Conservation (phyloP, 495 filamentous ascomycete species). For the Parmelia sp. region DNA sequence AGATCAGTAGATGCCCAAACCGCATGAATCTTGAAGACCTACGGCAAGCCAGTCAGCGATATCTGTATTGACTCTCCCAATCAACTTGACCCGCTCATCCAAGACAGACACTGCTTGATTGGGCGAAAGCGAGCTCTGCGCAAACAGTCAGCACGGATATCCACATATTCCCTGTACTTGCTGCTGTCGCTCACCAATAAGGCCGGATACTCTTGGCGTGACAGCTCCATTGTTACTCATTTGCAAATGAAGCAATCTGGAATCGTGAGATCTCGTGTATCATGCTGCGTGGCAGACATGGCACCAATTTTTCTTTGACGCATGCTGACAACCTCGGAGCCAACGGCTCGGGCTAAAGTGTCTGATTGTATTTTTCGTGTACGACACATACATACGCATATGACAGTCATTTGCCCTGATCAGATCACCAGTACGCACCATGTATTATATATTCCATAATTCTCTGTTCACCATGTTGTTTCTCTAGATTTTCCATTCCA, state of each 20-base stretch:
- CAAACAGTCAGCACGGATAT: constrained; percentile 16
- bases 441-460: neutral
- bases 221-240: constrained; percentile 59
- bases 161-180: neutral
- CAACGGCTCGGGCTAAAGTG: neutral
- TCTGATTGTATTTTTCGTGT: neutral
- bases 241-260: neutral
- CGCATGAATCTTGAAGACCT: constrained; percentile 27
- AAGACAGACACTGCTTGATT: constrained; percentile 76
- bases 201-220: constrained; percentile 88
- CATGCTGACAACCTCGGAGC: neutral
- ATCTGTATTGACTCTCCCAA: constrained; percentile 78
- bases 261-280: neutral
- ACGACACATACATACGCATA: neutral
- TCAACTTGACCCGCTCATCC: constrained; percentile 80
- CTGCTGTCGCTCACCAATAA: constrained; percentile 70
- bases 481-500: too few species aligned
- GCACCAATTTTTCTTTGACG: neutral
- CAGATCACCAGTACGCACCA: neutral
- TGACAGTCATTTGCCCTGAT: neutral
- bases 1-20: constrained; percentile 14
- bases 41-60: constrained; percentile 98
- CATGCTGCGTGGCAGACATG: neutral
- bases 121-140: constrained; percentile 74
- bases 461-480: neutral